phyloP scores from a whole-genome alignment of 768 basidiomycete species.

The Tephrocybe sp. region DNA sequence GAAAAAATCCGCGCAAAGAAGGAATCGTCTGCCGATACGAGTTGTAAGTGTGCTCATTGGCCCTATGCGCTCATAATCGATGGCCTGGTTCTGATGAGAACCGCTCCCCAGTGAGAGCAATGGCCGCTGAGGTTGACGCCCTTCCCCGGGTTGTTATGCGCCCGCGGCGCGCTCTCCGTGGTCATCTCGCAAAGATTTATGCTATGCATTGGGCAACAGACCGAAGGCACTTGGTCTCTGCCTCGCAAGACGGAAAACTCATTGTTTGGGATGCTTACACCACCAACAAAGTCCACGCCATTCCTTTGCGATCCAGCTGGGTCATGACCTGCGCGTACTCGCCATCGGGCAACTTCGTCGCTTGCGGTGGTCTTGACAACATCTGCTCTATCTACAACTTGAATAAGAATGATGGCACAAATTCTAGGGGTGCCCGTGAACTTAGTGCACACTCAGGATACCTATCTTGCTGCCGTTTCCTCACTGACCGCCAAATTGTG shows the following conservation, averaged over 20 bases:
- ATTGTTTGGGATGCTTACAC: conserved; percentile 99
- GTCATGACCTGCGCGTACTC: conserved; percentile 99
- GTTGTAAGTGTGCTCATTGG: conserved; percentile 58
- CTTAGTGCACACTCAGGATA: conserved; percentile 97
- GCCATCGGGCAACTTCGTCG: conserved; percentile 95
- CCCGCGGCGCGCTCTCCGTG: conserved; percentile 90
- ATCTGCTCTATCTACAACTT: conserved; percentile 98
- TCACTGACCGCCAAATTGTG: conserved; percentile 98
- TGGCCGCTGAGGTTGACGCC: conserved; percentile 95
- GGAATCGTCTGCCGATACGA: conserved; percentile 97
- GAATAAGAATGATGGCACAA: conserved; percentile 74
- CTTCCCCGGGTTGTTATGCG: conserved; percentile 97
- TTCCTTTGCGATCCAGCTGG: conserved; percentile 96
- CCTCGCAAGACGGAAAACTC: conserved; percentile 98
- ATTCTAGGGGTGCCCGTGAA: conserved; percentile 88
- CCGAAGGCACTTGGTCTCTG: conserved; percentile 95
- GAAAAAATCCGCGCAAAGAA: conserved; percentile 97
- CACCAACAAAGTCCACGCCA: conserved; percentile 99
- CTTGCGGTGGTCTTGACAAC: conserved; percentile 98
- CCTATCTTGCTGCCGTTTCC: conserved; percentile 96
- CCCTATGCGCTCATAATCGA: not conserved
- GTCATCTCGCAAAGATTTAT: conserved; percentile 99
- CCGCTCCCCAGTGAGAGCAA: conserved; percentile 77
- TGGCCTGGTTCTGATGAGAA: conserved; percentile 13
- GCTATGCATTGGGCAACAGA: conserved; percentile 99